Percentiles rank a stretch among this genome's conserved stretches.
phyloP scores from a whole-genome alignment of 83 land plant species.

The Picea mariana region DNA sequence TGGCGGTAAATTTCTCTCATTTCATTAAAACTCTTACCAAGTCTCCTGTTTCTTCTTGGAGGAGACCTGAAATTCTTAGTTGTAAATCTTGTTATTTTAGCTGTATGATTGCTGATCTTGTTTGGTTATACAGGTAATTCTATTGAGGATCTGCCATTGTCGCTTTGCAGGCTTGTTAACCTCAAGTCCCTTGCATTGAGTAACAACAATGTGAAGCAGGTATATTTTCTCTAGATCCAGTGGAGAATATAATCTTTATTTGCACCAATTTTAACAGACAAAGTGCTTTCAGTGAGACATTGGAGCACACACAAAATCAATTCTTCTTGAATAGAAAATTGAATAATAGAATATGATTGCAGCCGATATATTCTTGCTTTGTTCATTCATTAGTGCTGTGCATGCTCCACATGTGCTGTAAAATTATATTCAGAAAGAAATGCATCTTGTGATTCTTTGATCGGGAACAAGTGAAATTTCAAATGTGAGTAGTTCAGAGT shows the following conservation, averaged over 20 bases:
- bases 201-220: conserved; percentile 75
- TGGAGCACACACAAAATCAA: neutral
- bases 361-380: neutral
- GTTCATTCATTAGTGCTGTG: neutral
- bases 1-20: neutral
- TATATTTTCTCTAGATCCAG: conserved; percentile 16
- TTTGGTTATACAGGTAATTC: conserved; percentile 60
- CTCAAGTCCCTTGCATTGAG: conserved; percentile 73
- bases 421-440: neutral
- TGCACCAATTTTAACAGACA: neutral
- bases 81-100: neutral
- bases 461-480: neutral
- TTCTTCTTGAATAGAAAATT: neutral
- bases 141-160: conserved; percentile 74
- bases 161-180: conserved; percentile 72
- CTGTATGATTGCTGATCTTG: neutral
- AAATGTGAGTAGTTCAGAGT: neutral
- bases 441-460: neutral
- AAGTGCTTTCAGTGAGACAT: neutral
- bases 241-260: neutral
- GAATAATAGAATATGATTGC: neutral
- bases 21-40: neutral
- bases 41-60: neutral
- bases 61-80: neutral
- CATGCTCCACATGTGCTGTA: neutral